Base-by-base conservation (phyloP, 371 early-diverging fungal genomes). In the Smittium culicis region DNA sequence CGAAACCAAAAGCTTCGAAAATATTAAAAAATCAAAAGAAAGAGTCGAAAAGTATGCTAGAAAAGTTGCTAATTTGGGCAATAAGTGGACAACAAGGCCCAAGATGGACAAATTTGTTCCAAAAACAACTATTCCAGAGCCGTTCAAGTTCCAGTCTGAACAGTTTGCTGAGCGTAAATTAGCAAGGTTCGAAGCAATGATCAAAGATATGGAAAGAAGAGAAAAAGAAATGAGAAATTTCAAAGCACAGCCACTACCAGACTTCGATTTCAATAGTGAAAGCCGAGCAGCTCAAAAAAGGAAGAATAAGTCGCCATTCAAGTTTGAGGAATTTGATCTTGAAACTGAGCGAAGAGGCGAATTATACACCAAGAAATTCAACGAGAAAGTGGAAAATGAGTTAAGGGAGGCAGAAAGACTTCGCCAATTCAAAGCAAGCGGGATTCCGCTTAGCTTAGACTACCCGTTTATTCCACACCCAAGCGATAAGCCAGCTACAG, bases 301-400 rank as follows among this genome's bases (percentile, higher is more conserved):
- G 64, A 69, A 69, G 30, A 62, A 69, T 11, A 67, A 67, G 54
- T 72, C 71, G 0, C 25, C 71, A 0, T 77, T 79, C n/a, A 67
- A 82, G 62, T 83, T 81, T 24, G 57, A 72, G 60, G 84, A 84
- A 8, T 86, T 86, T 68, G 60, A 71, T 24, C 76, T 85, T 25
- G 56, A 70, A 27, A 80, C 81, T 2, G 81, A 85, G 25, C 29
- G 61, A 29, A 78, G 85, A 14, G 81, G 81, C 33, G 75, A 70
- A 30, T 62, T 67, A 29, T 69, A 80, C 69, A 77, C 74, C 64
- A 64, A 64, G 33, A 64, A 70, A 65, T 72, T 81, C 57, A 68
- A 68, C 34, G 75, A 73, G 66, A 71, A 71, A 45, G 67, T 79
- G 25, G n/a, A n/a, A n/a, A n/a, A n/a, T n/a, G n/a, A n/a, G n/a